Evolutionary conservation across 768 basidiomycete genomes (phyloP), one percentile per base, ranked within the genome.

Genomic region (Leccinum imitatum): DNA sequence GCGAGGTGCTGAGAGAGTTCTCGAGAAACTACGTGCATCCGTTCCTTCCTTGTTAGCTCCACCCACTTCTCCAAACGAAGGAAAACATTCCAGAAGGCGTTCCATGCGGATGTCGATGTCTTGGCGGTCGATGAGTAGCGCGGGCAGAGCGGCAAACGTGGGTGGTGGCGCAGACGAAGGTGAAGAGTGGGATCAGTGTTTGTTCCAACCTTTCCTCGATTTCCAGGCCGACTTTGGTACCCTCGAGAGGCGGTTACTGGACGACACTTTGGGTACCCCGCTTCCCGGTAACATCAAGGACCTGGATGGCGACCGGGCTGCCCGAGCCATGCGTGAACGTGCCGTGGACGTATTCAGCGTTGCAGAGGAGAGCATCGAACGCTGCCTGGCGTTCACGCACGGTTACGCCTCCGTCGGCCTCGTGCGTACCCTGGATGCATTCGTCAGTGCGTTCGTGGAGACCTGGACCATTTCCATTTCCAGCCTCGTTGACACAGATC

Each of bases 161-260:
- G 63, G 63, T 10, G 58, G 44, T 30, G 53, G 48, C 11, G n/a
- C 54, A 52, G 71, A 65, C n/a, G 65, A 72, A 46, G 71, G 63
- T 14, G 59, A 53, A 64, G 87, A 88, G 59, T 98, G 97, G 97
- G 94, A 98, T 67, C 88, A 87, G 57, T 87, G 90, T 54, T 78
- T 99, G 15, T 97, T 95, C 71, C 94, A 95, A 70, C 93, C 96
- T 2, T 98, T 98, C 77, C 80, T 96, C 25, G 91, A 95, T 66
- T 89, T 89, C 62, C 96, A 98, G 66, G 79, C 85, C 17, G 90
- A 95, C 57, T 98, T 98, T 72, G 83, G 84, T 0, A 76, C 80
- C 1, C 78, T 97, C 35, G 97, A 99, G 73, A 80, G 82, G 37
- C 83, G 86, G 7, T 80, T 85, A 54, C 76, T 98, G 57, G 82